Percentiles rank a stretch among this genome's conserved stretches.
phyloP scores from a whole-genome alignment of 1,139 yeast genomes.

The Pichia sp. region DNA sequence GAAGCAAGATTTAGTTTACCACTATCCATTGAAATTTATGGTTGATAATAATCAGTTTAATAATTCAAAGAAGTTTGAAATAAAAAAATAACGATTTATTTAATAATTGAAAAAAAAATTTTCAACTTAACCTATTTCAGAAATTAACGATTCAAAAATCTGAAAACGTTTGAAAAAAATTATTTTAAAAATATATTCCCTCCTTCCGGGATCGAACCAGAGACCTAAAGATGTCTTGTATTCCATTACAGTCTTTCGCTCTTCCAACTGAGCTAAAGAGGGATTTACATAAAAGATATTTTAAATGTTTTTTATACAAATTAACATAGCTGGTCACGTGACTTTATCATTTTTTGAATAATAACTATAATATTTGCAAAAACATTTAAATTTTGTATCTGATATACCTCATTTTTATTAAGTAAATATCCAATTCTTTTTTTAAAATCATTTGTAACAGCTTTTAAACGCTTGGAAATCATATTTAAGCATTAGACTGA shows the following conservation, averaged over 20 bases:
- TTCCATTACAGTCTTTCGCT: constrained; percentile 15
- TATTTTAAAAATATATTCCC: neutral
- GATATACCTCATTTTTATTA: neutral
- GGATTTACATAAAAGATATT: neutral
- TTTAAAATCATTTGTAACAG: too few species aligned
- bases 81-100: neutral
- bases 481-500: too few species aligned
- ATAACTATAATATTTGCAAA: too few species aligned
- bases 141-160: neutral
- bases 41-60: neutral
- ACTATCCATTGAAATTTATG: constrained; percentile 20
- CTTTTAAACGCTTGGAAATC: too few species aligned
- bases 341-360: too few species aligned
- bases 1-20: constrained; percentile 38
- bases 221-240: constrained; percentile 14
- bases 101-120: constrained; percentile 2
- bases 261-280: constrained; percentile 17
- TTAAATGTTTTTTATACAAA: too few species aligned
- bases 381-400: neutral
- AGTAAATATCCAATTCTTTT: too few species aligned
- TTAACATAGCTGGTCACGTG: too few species aligned
- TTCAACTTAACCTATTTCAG: neutral
- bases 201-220: constrained; percentile 17
- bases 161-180: neutral
- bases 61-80: too few species aligned